phyloP scores from a whole-genome alignment of 257 asterid species.

The Nicotiana benthamiana region DNA sequence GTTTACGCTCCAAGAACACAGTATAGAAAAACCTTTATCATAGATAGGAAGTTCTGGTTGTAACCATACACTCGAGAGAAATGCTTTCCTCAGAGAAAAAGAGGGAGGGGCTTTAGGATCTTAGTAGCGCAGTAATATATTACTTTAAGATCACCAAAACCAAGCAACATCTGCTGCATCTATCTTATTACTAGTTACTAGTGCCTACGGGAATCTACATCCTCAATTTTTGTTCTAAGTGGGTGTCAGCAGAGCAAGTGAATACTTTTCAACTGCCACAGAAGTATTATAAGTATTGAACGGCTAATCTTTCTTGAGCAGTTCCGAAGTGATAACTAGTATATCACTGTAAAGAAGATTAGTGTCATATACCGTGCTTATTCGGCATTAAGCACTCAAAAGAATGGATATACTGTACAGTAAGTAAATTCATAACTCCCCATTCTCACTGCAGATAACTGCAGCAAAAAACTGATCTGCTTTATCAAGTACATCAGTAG shows the following conservation, averaged over 20 bases:
- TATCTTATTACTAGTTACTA: neutral
- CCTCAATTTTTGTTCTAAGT: neutral
- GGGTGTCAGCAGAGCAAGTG: no score
- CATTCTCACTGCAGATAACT: conserved; percentile 12
- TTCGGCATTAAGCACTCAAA: conserved; percentile 1
- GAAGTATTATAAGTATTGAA: neutral
- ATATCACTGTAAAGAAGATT: neutral
- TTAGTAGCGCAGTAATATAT: neutral
- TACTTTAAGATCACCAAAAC: neutral
- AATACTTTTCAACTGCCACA: neutral
- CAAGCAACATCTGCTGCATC: neutral
- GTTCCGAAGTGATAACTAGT: neutral
- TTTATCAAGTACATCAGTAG: conserved; percentile 55
- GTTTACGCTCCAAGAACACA: neutral
- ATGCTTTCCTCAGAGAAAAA: neutral
- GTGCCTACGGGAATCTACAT: neutral
- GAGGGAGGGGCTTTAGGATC: neutral
- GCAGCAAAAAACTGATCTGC: conserved; percentile 71
- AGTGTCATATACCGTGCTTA: neutral
- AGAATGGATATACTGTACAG: conserved; percentile 2
- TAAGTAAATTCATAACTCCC: conserved; percentile 1
- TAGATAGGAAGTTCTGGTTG: neutral
- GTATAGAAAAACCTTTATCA: neutral
- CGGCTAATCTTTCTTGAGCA: neutral
- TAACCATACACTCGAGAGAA: no score